Percentiles rank a stretch among this genome's conserved stretches.
phyloP scores from a whole-genome alignment of 176 grass and related monocot genomes.

The Avena sativa region DNA sequence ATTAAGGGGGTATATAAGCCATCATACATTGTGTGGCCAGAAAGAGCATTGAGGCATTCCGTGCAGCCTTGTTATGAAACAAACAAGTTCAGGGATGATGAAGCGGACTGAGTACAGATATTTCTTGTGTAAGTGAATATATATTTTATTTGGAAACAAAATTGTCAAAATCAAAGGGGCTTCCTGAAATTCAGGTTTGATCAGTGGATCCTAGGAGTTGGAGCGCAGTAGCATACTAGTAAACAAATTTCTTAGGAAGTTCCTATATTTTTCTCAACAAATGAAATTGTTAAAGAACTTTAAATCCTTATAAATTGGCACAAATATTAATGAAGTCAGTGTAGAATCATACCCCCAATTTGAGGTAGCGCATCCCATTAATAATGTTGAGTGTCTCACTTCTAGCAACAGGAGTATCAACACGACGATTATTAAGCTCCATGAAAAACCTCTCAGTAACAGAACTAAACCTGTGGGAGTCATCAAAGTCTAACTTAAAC shows the following conservation, averaged over 20 bases:
- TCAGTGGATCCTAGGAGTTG: slow-evolving; percentile 16
- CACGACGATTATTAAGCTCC: slow-evolving; percentile 85
- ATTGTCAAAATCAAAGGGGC: neutral
- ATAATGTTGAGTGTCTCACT: slow-evolving; percentile 96
- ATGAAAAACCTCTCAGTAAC: slow-evolving; percentile 97
- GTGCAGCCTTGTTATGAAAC: slow-evolving; percentile 15
- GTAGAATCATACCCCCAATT: slow-evolving; percentile 80
- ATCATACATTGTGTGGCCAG: slow-evolving; percentile 1
- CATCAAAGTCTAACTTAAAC: slow-evolving; percentile 36
- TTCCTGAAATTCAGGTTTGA: slow-evolving; percentile 30
- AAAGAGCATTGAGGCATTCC: neutral
- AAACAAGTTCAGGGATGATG: slow-evolving; percentile 3
- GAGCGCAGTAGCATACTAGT: neutral
- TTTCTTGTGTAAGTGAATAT: slow-evolving; percentile 25
- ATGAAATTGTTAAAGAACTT: neutral
- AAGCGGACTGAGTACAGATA: slow-evolving; percentile 7
- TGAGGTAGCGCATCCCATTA: slow-evolving; percentile 99
- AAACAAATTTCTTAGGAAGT: slow-evolving; percentile 12
- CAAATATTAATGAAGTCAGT: slow-evolving; percentile 35
- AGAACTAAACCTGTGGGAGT: slow-evolving; percentile 89
- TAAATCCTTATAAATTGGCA: slow-evolving; percentile 28
- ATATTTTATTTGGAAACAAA: slow-evolving; percentile 22
- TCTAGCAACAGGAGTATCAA: slow-evolving; percentile 76
- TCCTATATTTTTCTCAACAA: neutral
- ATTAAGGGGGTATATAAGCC: slow-evolving; percentile 19